These are phyloP conservation scores for Pigoraptor vietnamica DNA, from an alignment of 78 protist species.

Conservation along the genomic window DNA sequence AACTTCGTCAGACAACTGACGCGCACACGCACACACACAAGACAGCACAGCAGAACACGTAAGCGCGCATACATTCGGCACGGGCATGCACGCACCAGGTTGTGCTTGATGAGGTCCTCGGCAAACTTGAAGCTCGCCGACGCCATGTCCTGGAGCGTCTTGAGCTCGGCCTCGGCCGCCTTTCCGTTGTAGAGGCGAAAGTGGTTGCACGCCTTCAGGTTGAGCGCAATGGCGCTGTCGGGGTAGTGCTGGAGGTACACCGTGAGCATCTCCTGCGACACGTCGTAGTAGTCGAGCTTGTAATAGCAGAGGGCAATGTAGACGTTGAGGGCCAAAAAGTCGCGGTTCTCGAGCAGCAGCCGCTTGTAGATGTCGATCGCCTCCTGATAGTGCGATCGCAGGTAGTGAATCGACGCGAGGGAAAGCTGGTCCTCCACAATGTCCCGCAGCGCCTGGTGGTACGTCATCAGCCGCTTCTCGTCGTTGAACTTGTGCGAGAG, in stretches of 20 bases:
- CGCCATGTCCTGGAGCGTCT: slow-evolving; percentile 23
- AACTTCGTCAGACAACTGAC: background rate
- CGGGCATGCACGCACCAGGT: slow-evolving; percentile 54
- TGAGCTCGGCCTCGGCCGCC: slow-evolving; percentile 69
- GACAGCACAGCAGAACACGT: too few relatives aligned
- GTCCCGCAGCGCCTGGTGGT: slow-evolving; percentile 57
- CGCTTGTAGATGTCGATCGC: slow-evolving; percentile 77
- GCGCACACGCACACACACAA: background rate
- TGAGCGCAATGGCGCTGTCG: slow-evolving; percentile 55
- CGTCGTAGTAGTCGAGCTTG: slow-evolving; percentile 82
- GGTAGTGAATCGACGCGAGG: slow-evolving; percentile 65
- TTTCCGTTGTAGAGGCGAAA: slow-evolving; percentile 71
- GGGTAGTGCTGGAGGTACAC: slow-evolving; percentile 44
- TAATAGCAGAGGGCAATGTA: slow-evolving; percentile 77
- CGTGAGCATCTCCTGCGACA: slow-evolving; percentile 54
- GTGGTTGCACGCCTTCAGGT: slow-evolving; percentile 81
- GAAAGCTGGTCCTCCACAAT: slow-evolving; percentile 41
- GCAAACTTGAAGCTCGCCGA: slow-evolving; percentile 22
- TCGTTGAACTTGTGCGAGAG: slow-evolving; percentile 60
- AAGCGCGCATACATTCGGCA: too few relatives aligned
- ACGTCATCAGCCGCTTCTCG: slow-evolving; percentile 44
- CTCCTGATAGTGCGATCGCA: slow-evolving; percentile 62
- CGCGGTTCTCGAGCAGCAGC: slow-evolving; percentile 50
- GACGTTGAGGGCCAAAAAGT: slow-evolving; percentile 54
- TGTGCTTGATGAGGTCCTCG: slow-evolving; percentile 59